A percentile compares a stretch with the other conserved stretches of the same genome.
phyloP scores from a whole-genome alignment of 148 eudicot species.

The Drosera capensis region DNA sequence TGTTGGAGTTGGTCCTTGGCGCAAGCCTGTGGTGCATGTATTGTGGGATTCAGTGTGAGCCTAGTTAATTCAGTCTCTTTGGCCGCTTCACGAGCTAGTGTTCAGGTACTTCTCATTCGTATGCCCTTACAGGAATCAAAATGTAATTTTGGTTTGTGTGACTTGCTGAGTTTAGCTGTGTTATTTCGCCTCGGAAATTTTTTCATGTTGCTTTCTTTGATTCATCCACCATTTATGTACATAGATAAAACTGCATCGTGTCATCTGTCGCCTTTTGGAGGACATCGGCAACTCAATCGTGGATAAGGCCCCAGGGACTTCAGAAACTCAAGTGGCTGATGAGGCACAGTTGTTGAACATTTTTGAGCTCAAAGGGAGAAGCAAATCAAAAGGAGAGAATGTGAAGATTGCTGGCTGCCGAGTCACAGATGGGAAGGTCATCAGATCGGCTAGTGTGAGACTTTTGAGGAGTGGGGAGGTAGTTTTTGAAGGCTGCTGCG shows the following conservation, averaged over 20 bases:
- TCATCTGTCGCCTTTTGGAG: constrained; percentile 78
- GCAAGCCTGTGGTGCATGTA: constrained; percentile 73
- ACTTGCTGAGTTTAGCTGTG: no score
- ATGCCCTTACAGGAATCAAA: background rate
- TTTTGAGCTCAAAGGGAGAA: constrained; percentile 66
- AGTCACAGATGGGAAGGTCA: constrained; percentile 54
- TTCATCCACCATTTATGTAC: constrained; percentile 3
- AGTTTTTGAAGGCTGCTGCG: constrained; percentile 66
- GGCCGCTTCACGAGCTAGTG: constrained; percentile 43
- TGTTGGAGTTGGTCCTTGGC: constrained; percentile 95
- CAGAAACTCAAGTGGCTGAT: constrained; percentile 70
- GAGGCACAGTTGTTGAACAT: constrained; percentile 75
- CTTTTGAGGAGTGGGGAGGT: constrained; percentile 82
- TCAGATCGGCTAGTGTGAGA: constrained; percentile 47
- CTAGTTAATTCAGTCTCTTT: constrained; percentile 31
- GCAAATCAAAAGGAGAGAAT: constrained; percentile 62
- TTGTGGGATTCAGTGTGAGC: constrained; percentile 75
- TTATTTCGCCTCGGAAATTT: background rate
- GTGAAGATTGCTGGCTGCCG: constrained; percentile 87
- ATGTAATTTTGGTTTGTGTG: background rate
- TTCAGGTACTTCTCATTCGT: constrained; percentile 31
- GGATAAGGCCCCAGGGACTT: constrained; percentile 77
- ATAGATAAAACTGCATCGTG: constrained; percentile 60
- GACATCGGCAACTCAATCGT: constrained; percentile 76
- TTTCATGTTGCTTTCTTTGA: background rate